Evolutionary conservation across 2,329 filamentous ascomycete species (phyloP), one percentile per base, ranked within the genome.

Genomic region (Aspergillus pseudoglaucus): DNA sequence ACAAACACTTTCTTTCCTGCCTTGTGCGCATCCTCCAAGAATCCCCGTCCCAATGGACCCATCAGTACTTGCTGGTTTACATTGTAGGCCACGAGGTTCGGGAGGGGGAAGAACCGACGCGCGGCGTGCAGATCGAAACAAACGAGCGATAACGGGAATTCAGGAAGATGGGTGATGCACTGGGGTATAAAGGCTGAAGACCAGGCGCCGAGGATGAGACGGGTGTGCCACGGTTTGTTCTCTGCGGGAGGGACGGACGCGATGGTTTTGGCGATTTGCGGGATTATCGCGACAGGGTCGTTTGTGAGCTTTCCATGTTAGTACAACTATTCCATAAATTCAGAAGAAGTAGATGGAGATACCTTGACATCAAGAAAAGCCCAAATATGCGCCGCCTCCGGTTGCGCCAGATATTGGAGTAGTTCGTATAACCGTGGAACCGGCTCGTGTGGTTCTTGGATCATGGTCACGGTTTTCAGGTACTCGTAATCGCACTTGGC

Each of bases 301-400:
- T 65, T 59, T 18, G 10, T 20, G 14, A 67, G 49, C 63, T 66
- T 38, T 8, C 1, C 4, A 20, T 4, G 22, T 55, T 37, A 40
- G 42, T 44, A 14, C 35, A 47, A 47, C 23, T 15, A 42, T 38
- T 18, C 27, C 27, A 39, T 18, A 18, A 3, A 12, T 15, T 12
- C 5, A 20, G 15, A 5, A 8, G 12, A n/a, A n/a, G 6, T 14
- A 27, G 22, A 33, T n/a, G 40, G 43, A 53, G 61, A 17, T 66
- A 88, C 84, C 75, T 96, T 97, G 65, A 97, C 88, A 65, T 97
- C 91, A 3, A 97, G 73, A 51, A 96, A 68, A 5, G 93, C 59
- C 90, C 90, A 95, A 8, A 90, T 75, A 39, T 84, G 66, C 59
- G 87, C 81, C 35, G 79, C 65, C 1, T 76, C 84, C 0, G 83